A percentile compares a stretch with the other conserved stretches of the same genome.
Conservation (phyloP, 495 filamentous ascomycete species). For the Diplogelasinospora grovesii region DNA sequence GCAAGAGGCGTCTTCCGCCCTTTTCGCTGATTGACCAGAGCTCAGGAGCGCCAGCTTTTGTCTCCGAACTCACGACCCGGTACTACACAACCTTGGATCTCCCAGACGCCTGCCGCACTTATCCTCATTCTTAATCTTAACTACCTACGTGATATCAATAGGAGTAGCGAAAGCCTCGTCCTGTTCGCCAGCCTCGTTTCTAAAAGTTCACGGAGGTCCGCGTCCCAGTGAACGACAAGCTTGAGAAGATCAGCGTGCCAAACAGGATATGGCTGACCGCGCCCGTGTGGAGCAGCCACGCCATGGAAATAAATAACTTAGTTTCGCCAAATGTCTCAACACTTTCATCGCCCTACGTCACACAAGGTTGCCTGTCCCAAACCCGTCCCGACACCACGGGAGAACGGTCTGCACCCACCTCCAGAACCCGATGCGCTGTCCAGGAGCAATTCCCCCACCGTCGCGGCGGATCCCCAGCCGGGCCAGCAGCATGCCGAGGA, state of each 20-base stretch:
- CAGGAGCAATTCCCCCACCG: background rate
- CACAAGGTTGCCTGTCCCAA: background rate
- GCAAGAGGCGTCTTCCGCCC: no score
- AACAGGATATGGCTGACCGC: slow-evolving; percentile 17
- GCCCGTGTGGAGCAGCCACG: slow-evolving; percentile 8
- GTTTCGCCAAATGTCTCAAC: background rate
- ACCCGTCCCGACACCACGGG: background rate
- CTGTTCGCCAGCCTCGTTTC: no score
- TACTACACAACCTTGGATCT: no score
- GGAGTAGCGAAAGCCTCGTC: no score
- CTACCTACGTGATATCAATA: no score
- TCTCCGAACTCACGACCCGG: no score
- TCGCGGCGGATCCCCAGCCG: slow-evolving; percentile 5
- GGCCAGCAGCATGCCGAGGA: slow-evolving; percentile 2
- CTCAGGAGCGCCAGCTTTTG: no score
- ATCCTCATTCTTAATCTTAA: no score
- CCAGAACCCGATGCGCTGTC: background rate
- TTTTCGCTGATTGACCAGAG: no score
- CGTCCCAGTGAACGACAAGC: slow-evolving; percentile 17
- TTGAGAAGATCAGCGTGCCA: slow-evolving; percentile 20
- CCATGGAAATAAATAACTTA: slow-evolving; percentile 1
- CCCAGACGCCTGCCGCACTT: no score
- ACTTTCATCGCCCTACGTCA: background rate
- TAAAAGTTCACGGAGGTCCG: no score
- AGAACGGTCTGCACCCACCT: background rate